Percentiles rank a stretch among this genome's conserved stretches.
Evolutionary conservation across 331 rosid species (phyloP).

Genomic region (Saraca asoca): DNA sequence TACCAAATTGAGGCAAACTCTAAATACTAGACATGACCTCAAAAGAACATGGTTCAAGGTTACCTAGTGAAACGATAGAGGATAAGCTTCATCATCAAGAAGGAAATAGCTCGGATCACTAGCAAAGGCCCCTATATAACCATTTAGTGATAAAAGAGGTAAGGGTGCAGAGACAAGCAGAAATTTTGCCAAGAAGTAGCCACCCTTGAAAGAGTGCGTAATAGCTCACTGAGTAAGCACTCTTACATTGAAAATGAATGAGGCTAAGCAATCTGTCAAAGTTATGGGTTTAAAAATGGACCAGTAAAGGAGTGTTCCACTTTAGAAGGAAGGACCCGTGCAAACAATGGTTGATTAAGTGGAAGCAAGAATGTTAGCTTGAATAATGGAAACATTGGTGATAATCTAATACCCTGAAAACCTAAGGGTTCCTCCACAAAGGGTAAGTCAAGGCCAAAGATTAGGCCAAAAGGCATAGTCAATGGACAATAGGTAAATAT

Average conservation of each 20-base stretch:
- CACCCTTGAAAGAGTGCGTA: constrained; percentile 7
- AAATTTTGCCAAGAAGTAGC: neutral
- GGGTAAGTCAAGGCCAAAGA: too few relatives aligned
- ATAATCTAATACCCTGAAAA: neutral
- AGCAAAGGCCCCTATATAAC: neutral
- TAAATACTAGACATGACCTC: neutral
- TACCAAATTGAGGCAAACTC: neutral
- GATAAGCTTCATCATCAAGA: constrained; percentile 16
- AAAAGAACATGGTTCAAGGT: constrained; percentile 5
- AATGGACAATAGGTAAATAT: too few relatives aligned
- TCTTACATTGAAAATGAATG: constrained; percentile 4
- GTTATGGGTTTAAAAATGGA: too few relatives aligned
- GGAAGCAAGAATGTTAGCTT: neutral
- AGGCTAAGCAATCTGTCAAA: neutral
- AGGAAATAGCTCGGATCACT: constrained; percentile 6
- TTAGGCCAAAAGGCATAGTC: too few relatives aligned
- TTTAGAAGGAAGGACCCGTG: too few relatives aligned
- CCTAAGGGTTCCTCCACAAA: too few relatives aligned
- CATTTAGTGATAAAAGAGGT: neutral
- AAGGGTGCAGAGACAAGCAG: neutral
- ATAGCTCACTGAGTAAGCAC: constrained; percentile 1
- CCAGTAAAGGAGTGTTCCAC: too few relatives aligned
- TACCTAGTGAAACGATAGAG: neutral
- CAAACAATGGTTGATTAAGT: neutral
- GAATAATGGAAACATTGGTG: constrained; percentile 30